A percentile compares a stretch with the other conserved stretches of the same genome.
Conservation (phyloP, 139 green algal species). For the Auxenochlorella pyrenoidosa region DNA sequence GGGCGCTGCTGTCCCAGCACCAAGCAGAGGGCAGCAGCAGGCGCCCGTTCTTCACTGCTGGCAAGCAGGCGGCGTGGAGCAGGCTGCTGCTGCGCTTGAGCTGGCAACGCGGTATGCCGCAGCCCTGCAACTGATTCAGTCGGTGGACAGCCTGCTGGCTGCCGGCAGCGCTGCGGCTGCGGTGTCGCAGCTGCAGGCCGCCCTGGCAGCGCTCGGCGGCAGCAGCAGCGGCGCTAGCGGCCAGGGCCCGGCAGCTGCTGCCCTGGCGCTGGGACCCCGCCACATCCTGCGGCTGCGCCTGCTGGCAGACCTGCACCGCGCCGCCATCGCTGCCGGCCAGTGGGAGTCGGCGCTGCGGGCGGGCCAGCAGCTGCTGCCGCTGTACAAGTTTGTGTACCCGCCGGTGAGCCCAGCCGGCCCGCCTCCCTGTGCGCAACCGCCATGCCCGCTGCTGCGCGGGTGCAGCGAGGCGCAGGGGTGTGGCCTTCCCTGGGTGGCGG, state of each 20-base stretch:
- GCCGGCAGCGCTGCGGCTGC: neutral
- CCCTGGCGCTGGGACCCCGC: conserved; percentile 11
- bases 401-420: conserved; percentile 52
- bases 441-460: too few species aligned
- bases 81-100: neutral
- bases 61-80: neutral
- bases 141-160: neutral
- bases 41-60: neutral
- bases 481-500: too few species aligned
- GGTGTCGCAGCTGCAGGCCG: conserved; percentile 14
- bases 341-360: conserved; percentile 56
- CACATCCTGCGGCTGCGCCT: conserved; percentile 57
- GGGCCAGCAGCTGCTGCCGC: conserved; percentile 41
- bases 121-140: conserved; percentile 7
- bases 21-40: too few species aligned
- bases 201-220: neutral
- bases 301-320: conserved; percentile 47
- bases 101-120: neutral
- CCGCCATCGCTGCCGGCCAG: conserved; percentile 42
- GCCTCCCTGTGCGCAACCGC: neutral
- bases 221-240: neutral
- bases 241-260: neutral
- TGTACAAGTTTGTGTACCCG: conserved; percentile 65
- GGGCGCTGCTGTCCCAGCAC: neutral
- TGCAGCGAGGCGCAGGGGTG: too few species aligned